phyloP scores from a whole-genome alignment of 2,329 filamentous ascomycete species.

The Colletotrichum sp. region DNA sequence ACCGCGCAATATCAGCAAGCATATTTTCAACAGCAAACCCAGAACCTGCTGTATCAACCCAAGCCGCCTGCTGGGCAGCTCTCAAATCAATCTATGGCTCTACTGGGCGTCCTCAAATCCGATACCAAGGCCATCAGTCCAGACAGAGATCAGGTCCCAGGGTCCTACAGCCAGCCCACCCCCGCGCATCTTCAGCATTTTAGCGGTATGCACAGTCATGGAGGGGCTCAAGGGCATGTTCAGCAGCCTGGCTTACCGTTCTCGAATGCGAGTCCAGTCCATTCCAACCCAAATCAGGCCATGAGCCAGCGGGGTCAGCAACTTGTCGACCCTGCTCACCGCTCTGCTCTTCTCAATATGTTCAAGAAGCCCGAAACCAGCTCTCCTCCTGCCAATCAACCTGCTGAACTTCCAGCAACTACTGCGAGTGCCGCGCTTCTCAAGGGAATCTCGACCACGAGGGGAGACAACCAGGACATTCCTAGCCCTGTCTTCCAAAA shows the following conservation, averaged over 20 bases:
- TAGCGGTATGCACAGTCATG: neutral
- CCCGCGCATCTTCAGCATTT: neutral
- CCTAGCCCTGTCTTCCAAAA: neutral
- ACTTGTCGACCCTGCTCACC: conserved; percentile 41
- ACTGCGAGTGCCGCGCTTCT: conserved; percentile 7
- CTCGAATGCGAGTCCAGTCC: neutral
- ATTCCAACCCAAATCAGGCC: neutral
- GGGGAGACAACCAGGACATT: neutral
- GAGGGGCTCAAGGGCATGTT: neutral
- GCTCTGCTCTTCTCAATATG: conserved; percentile 56
- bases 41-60: conserved; percentile 18
- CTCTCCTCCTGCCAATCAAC: neutral
- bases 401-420: conserved; percentile 14
- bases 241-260: neutral
- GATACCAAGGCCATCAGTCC: neutral
- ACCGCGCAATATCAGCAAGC: neutral
- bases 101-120: conserved; percentile 47
- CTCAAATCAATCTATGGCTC: conserved; percentile 37
- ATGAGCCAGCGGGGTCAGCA: conserved; percentile 25
- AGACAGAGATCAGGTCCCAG: neutral
- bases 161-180: neutral
- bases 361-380: conserved; percentile 50
- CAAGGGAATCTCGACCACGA: conserved; percentile 1
- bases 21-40: conserved; percentile 9
- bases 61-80: conserved; percentile 27